Base-by-base conservation (phyloP, 805 yeast species). In the Cyberlindnera mrakii region DNA sequence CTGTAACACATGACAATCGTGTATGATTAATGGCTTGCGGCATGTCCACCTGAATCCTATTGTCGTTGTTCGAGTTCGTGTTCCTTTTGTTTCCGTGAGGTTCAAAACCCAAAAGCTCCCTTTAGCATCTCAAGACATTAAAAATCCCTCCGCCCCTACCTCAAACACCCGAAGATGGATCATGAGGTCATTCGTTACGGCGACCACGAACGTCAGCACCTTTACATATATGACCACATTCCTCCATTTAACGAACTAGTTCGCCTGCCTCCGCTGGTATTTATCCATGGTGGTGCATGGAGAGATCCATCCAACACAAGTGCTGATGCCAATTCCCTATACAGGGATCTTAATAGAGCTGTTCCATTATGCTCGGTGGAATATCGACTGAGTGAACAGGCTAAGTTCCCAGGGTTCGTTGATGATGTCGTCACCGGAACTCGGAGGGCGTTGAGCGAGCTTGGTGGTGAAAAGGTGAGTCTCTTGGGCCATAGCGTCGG, bases 201-300 rank as follows among this genome's bases (percentile, higher is more conserved):
- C 32, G 16, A 15, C 16, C 44, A 39, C 16, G 34, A 17, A 43
- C 47, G 47, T n/a, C 49, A 50, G 36, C 40, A 29, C 6, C 36
- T 44, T 9, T 37, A 45, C 2, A 15, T 46, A 18, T 51, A 47
- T 42, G 48, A 49, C 35, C 23, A 42, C 37, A 37, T 49, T 23
- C 39, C 35, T 1, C 46, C 49, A 4, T 40, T 42, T 30, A 16
- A 30, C 37, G 50, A 44, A 3, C 6, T 17, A 5, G 18, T 35
- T 10, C n/a, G n/a, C 13, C 11, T 43, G 9, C 42, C 55, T 3
- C 60, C 74, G 16, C 42, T 77, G 6, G 70, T 85, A 1, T 80
- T 78, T 51, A 72, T 87, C 33, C 96, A 87, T 62, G 96, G 96
- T 1, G 96, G 96, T 0, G 95, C 89, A 0, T 87, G 96, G 96